Conservation (phyloP, 192 early-diverging fungal genomes). For the Podila horticola region DNA sequence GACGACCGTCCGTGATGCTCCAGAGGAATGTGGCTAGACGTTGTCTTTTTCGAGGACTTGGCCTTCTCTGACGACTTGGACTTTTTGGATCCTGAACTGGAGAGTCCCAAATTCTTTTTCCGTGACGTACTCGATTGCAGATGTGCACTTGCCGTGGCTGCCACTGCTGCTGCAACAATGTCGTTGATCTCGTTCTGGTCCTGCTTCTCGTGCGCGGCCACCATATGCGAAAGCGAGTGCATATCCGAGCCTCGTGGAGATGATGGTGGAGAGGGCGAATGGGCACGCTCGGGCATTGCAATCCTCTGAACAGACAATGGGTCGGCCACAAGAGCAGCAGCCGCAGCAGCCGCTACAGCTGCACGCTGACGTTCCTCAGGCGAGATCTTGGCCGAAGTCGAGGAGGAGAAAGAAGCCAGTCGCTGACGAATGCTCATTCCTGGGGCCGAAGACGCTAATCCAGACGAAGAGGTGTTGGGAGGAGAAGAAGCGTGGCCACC, state of each 20-base stretch:
- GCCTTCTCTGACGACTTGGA: constrained; percentile 20
- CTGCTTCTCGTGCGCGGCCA: background rate
- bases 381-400: constrained; percentile 32
- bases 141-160: constrained; percentile 26
- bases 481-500: constrained; percentile 10
- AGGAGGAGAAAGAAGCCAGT: constrained; percentile 41
- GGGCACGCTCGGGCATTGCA: constrained; percentile 37
- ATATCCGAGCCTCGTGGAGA: constrained; percentile 32
- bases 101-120: constrained; percentile 22
- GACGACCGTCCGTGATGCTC: background rate
- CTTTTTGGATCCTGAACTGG: constrained; percentile 20
- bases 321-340: constrained; percentile 25
- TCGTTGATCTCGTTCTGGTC: constrained; percentile 39
- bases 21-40: background rate
- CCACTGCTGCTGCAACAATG: constrained; percentile 47
- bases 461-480: constrained; percentile 3
- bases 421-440: constrained; percentile 38
- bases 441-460: constrained; percentile 31
- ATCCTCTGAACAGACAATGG: constrained; percentile 5
- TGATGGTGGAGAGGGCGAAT: constrained; percentile 41
- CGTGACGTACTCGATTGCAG: constrained; percentile 38
- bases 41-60: background rate
- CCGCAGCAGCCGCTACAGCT: constrained; percentile 30
- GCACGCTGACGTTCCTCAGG: constrained; percentile 46
- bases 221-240: background rate